Evolutionary conservation across 805 yeast genomes (phyloP).

Genomic region (Zygoascus biomembranicola): DNA sequence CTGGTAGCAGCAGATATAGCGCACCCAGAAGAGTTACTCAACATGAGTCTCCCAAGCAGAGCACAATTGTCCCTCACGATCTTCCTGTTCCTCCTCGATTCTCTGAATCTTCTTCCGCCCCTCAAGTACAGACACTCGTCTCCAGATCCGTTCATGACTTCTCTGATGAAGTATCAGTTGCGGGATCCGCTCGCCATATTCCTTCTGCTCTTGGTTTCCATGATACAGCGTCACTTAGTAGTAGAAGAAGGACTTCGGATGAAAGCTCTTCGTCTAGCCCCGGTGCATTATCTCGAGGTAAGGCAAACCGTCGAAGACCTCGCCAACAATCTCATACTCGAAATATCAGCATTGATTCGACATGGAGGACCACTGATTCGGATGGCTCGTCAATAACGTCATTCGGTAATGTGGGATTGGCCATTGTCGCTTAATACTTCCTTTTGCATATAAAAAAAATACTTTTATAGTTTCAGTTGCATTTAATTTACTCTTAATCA

Average conservation of each 20-base stretch:
- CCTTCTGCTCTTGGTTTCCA: background rate
- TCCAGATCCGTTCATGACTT: background rate
- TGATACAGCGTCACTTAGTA: background rate
- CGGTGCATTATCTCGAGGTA: slow-evolving; percentile 6
- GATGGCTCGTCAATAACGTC: background rate
- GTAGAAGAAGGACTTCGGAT: background rate
- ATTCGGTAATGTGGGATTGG: background rate
- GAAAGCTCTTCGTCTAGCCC: background rate
- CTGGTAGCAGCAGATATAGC: background rate
- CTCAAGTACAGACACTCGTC: background rate
- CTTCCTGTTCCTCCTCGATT: background rate
- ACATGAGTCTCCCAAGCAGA: background rate
- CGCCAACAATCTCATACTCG: slow-evolving; percentile 4
- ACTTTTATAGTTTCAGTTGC: background rate
- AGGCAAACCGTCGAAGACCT: slow-evolving; percentile 11
- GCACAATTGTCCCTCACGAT: background rate
- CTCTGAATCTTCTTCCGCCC: background rate
- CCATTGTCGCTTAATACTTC: background rate
- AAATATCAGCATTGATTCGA: slow-evolving; percentile 2
- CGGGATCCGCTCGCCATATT: background rate
- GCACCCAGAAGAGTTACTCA: background rate
- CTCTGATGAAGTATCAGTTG: background rate
- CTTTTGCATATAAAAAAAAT: background rate
- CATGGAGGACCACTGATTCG: slow-evolving; percentile 6
- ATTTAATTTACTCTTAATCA: background rate